Percentiles rank a stretch among this genome's conserved stretches.
Conservation (phyloP, 2,329 filamentous ascomycete species). For the Hypoxylon sp. region DNA sequence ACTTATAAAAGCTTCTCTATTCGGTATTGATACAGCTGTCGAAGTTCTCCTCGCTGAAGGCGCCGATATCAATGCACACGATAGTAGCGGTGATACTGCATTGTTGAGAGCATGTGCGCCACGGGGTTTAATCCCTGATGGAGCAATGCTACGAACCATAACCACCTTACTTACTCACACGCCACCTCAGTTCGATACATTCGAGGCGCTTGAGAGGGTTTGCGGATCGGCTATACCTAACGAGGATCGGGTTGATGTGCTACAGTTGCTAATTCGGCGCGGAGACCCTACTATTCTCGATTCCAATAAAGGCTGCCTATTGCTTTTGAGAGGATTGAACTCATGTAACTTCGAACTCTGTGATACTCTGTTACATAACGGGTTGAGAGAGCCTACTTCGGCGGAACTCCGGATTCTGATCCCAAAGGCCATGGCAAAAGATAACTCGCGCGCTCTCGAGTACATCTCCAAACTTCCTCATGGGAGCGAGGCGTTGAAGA, state of each 20-base stretch:
- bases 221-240: background rate
- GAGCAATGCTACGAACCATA: conserved; percentile 11
- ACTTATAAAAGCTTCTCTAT: conserved; percentile 23
- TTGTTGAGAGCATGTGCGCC: conserved; percentile 17
- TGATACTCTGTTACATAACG: conserved; percentile 22
- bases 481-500: background rate
- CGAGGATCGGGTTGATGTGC: conserved; percentile 8
- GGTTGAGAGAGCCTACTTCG: conserved; percentile 13
- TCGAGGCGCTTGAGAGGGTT: conserved; percentile 5
- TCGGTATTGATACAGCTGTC: conserved; percentile 4
- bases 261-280: conserved; percentile 16
- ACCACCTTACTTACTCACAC: conserved; percentile 19
- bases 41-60: conserved; percentile 26
- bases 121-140: background rate
- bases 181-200: conserved; percentile 2
- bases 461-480: conserved; percentile 20
- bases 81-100: conserved; percentile 7
- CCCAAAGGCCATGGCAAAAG: background rate
- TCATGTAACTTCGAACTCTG: conserved; percentile 16
- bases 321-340: conserved; percentile 12
- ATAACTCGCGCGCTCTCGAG: conserved; percentile 6
- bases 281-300: conserved; percentile 4
- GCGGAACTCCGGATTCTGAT: conserved; percentile 15
- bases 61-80: conserved; percentile 15
- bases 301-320: background rate